Conservation (phyloP, 768 basidiomycete species). For the Steccherinum ochraceum region DNA sequence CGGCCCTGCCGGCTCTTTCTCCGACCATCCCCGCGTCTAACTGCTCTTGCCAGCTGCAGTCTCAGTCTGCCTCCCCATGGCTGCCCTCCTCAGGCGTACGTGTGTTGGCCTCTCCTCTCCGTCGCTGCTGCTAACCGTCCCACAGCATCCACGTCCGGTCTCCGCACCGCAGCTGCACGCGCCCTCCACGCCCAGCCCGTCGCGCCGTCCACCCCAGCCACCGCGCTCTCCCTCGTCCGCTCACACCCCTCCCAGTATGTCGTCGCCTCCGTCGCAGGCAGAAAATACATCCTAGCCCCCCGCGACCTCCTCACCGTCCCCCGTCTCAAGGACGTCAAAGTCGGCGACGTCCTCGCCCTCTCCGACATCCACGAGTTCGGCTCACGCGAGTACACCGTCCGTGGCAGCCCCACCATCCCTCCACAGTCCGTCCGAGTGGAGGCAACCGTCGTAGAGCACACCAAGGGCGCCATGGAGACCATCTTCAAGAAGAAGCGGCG, state of each 20-base stretch:
- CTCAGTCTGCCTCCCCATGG: constrained; percentile 15
- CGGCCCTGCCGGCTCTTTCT: no score
- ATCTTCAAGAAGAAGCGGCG: constrained; percentile 96
- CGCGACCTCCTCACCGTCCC: constrained; percentile 93
- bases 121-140: neutral
- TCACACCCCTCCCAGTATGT: constrained; percentile 92
- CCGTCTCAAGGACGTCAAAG: constrained; percentile 74
- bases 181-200: constrained; percentile 30
- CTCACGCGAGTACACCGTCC: constrained; percentile 89
- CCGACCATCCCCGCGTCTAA: constrained; percentile 11
- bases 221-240: constrained; percentile 75
- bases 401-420: constrained; percentile 69
- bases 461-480: constrained; percentile 87
- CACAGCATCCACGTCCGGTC: constrained; percentile 2
- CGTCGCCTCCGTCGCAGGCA: constrained; percentile 80
- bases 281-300: constrained; percentile 84
- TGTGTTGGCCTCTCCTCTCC: constrained; percentile 3
- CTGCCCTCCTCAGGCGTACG: constrained; percentile 22
- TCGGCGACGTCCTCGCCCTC: constrained; percentile 80
- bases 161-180: constrained; percentile 19
- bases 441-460: constrained; percentile 96
- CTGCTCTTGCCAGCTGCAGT: constrained; percentile 3
- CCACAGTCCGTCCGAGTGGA: constrained; percentile 62
- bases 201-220: constrained; percentile 35
- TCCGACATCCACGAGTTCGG: constrained; percentile 91